These are phyloP conservation scores for Ramularia collo-cygni DNA, from an alignment of 2,329 filamentous ascomycete species.

Conservation along the genomic window DNA sequence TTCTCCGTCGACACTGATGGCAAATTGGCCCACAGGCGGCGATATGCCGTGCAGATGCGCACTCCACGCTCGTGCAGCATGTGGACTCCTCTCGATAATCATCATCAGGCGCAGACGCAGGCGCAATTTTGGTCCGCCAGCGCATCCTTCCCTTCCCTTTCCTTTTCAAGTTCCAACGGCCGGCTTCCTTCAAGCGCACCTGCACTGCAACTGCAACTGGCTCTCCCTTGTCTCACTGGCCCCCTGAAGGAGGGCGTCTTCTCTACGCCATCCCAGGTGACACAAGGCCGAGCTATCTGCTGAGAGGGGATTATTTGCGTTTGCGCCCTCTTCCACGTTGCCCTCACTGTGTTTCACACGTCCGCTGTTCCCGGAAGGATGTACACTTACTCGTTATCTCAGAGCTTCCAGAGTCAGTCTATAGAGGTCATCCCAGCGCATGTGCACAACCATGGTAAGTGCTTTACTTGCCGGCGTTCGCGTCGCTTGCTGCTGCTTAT, in stretches of 20 bases:
- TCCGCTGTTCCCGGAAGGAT: constrained; percentile 1
- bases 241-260: no score
- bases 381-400: constrained; percentile 11
- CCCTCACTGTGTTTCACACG: no score
- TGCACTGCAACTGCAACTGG: constrained; percentile 22
- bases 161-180: constrained; percentile 9
- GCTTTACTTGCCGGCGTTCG: constrained; percentile 12
- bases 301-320: neutral
- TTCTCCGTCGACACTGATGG: no score
- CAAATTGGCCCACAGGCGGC: no score
- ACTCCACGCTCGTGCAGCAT: no score
- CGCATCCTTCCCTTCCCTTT: constrained; percentile 4
- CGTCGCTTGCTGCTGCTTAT: constrained; percentile 1
- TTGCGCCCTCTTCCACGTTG: no score
- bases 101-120: no score
- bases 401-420: constrained; percentile 16
- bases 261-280: no score
- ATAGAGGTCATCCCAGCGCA: constrained; percentile 11
- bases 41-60: no score
- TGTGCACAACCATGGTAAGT: constrained; percentile 22
- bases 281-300: neutral
- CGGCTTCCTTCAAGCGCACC: constrained; percentile 16
- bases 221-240: constrained; percentile 1
- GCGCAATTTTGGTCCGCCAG: no score
- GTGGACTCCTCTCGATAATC: no score